Percentiles rank a stretch among this genome's conserved stretches.
Evolutionary conservation across 2,329 filamentous ascomycete genomes (phyloP).

Genomic region (Ophiocordyceps robertsii): DNA sequence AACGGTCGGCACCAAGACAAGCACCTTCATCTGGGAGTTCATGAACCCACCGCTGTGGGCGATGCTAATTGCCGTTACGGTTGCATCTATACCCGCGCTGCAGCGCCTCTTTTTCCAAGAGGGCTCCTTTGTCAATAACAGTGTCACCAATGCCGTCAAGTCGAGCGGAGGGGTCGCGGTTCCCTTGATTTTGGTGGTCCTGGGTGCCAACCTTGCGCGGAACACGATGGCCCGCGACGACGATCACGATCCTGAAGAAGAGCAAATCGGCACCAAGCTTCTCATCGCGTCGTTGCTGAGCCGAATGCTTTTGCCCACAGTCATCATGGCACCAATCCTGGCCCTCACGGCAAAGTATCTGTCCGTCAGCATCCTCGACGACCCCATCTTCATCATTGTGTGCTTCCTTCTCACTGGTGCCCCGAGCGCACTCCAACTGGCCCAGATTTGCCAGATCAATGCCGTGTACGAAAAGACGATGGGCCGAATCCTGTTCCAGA

Average conservation of each 20-base stretch:
- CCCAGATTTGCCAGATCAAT: slow-evolving; percentile 98
- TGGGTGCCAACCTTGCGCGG: slow-evolving; percentile 86
- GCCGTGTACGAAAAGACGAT: slow-evolving; percentile 91
- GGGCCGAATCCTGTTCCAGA: slow-evolving; percentile 87
- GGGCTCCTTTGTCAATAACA: slow-evolving; percentile 84
- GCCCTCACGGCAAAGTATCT: slow-evolving; percentile 82
- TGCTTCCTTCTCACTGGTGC: slow-evolving; percentile 94
- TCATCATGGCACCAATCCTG: slow-evolving; percentile 84
- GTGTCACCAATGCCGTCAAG: slow-evolving; percentile 72
- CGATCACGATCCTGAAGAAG: slow-evolving; percentile 56
- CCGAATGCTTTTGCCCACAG: slow-evolving; percentile 82
- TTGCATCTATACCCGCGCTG: slow-evolving; percentile 74
- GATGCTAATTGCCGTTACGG: slow-evolving; percentile 81
- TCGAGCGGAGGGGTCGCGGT: slow-evolving; percentile 87
- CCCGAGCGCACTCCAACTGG: slow-evolving; percentile 83
- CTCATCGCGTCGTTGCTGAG: slow-evolving; percentile 75
- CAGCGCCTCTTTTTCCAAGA: slow-evolving; percentile 80
- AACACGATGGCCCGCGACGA: slow-evolving; percentile 67
- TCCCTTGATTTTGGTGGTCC: slow-evolving; percentile 84
- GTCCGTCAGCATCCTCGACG: slow-evolving; percentile 85
- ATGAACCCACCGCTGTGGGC: slow-evolving; percentile 99
- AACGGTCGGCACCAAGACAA: slow-evolving; percentile 29
- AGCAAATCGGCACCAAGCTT: slow-evolving; percentile 55
- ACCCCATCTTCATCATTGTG: slow-evolving; percentile 96
- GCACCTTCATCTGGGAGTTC: slow-evolving; percentile 69